Evolutionary conservation across 2,329 filamentous ascomycete species (phyloP).

Genomic region (Phialocephala subalpina): DNA sequence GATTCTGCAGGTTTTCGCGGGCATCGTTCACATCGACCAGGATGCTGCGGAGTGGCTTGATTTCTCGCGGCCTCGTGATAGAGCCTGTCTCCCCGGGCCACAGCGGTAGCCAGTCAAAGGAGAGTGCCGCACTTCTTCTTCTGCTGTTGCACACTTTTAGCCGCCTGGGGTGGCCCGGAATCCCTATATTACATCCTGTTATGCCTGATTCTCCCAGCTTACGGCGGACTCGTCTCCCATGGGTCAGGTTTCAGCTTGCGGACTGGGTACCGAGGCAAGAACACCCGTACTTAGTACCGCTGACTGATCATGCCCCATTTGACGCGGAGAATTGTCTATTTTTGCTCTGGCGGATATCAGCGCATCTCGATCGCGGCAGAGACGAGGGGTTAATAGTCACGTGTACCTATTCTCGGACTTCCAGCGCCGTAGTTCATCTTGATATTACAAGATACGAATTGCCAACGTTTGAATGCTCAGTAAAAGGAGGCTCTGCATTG

Average conservation of each 20-base stretch:
- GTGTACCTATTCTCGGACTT: conserved; percentile 5
- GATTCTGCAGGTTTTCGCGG: conserved; percentile 27
- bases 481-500: neutral
- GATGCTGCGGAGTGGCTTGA: conserved; percentile 35
- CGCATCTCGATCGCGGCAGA: conserved; percentile 11
- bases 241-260: conserved; percentile 18
- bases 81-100: conserved; percentile 29
- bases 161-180: conserved; percentile 21
- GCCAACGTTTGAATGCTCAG: neutral
- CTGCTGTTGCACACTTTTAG: conserved; percentile 24
- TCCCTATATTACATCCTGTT: conserved; percentile 24
- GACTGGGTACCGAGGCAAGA: conserved; percentile 16
- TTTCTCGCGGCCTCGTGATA: conserved; percentile 38
- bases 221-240: conserved; percentile 13
- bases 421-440: conserved; percentile 8
- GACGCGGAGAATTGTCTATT: conserved; percentile 31
- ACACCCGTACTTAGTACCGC: conserved; percentile 14
- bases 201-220: conserved; percentile 18
- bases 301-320: conserved; percentile 3
- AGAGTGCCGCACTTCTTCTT: conserved; percentile 22
- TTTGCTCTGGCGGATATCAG: conserved; percentile 12
- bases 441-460: conserved; percentile 9
- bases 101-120: conserved; percentile 25
- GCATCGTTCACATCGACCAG: conserved; percentile 26
- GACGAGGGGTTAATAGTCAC: conserved; percentile 1